Evolutionary conservation across 345 rosid genomes (phyloP), one percentile per base, ranked within the genome.

Genomic region (Gossypium anomalum): DNA sequence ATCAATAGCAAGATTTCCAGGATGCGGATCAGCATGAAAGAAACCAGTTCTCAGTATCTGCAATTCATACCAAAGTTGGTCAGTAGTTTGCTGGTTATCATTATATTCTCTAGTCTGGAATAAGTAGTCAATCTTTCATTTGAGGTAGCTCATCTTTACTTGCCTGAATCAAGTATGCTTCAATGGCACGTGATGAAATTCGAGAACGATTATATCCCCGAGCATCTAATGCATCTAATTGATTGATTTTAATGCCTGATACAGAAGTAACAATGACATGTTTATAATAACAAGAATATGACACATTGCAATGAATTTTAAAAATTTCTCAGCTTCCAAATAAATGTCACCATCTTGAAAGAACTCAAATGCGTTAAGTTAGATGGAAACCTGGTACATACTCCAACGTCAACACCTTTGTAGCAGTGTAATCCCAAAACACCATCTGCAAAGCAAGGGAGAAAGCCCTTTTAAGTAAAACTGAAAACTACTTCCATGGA

Each of bases 1-100:
- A 80, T 94, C 98, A 55, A 94, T 80, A 15, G 98, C 97, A 19
- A 94, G 97, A 78, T 94, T 94, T 72, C 98, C 98, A 22, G 98
- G 98, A 81, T 94, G 98, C 0, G 98, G 98, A 81, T 94, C 98
- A 71, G 98, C 98, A 74, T 94, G 98, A 83, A 94, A 94, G 86
- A 94, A 92, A 55, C 98, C 98, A 6, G 98, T 94, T 85, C 61
- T 92, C 74, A 94, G 83, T 85, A 94, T 90, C 98, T 94, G 86
- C 13, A 23, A 59, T 52, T 45, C 41, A 47, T 6, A 44, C 15
- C n/a, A 73, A 72, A 71, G 69, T 59, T 61, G 62, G 25, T 49
- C 19, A 76, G 66, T 62, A 65, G 22, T 59, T 62, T 5, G 74
- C 64, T 22, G 62, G 51, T 17, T 22, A 65, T 74, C 57, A 71